Evolutionary conservation across 768 basidiomycete species (phyloP).

Genomic region (Trametes villosa): DNA sequence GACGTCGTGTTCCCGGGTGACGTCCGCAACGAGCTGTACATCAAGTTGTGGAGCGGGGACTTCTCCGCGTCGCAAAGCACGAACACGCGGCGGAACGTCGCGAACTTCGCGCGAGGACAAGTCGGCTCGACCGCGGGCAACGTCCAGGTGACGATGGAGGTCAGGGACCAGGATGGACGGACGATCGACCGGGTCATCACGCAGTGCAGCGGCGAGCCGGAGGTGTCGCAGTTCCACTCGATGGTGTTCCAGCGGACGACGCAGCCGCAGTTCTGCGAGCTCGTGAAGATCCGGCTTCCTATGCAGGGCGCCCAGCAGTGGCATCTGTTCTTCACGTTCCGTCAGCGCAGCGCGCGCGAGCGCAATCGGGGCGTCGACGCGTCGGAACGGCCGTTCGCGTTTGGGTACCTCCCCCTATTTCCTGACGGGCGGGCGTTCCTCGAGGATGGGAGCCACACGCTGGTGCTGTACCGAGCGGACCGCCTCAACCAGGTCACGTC

Average conservation of each 20-base stretch:
- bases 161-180: conserved; percentile 72
- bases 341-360: conserved; percentile 65
- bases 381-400: conserved; percentile 83
- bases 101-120: conserved; percentile 59
- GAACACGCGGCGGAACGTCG: conserved; percentile 59
- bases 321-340: conserved; percentile 95
- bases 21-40: conserved; percentile 91
- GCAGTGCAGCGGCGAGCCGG: conserved; percentile 84
- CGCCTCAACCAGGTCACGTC: conserved; percentile 63
- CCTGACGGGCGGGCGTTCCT: conserved; percentile 77
- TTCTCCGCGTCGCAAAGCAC: conserved; percentile 62
- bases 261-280: conserved; percentile 90
- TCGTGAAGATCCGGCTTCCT: conserved; percentile 86
- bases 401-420: conserved; percentile 89
- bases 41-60: conserved; percentile 95
- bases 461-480: conserved; percentile 86
- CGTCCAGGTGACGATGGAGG: conserved; percentile 91
- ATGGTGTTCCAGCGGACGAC: conserved; percentile 89
- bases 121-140: conserved; percentile 63
- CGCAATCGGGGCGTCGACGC: conserved; percentile 48
- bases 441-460: conserved; percentile 85
- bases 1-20: conserved; percentile 96
- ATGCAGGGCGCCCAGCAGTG: conserved; percentile 68
- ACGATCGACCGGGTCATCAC: conserved; percentile 74
- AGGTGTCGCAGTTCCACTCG: conserved; percentile 81